Evolutionary conservation across 2,329 filamentous ascomycete species (phyloP).

Genomic region (Ceratocystis huliohia): DNA sequence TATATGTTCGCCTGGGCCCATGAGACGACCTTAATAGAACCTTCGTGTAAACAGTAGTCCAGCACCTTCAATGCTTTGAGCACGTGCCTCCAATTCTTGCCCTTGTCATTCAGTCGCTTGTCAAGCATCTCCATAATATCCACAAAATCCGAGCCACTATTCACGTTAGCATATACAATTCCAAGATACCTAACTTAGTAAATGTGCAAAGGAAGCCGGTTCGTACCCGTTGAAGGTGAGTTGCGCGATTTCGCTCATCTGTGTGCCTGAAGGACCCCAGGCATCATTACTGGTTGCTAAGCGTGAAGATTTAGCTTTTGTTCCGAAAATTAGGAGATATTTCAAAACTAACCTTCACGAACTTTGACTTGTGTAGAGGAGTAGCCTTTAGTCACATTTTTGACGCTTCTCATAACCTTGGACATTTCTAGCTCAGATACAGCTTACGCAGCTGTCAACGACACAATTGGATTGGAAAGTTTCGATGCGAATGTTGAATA

Average conservation of each 20-base stretch:
- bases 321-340: not conserved
- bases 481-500: not conserved
- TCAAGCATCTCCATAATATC: constrained; percentile 99
- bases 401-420: constrained; percentile 91
- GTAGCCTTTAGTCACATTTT: constrained; percentile 99
- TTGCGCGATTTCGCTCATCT: constrained; percentile 97
- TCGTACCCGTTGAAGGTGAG: constrained; percentile 94
- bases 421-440: constrained; percentile 52
- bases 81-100: constrained; percentile 98
- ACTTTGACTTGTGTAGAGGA: constrained; percentile 95
- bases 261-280: constrained; percentile 93
- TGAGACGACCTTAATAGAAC: constrained; percentile 88
- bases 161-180: not conserved
- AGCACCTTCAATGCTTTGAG: constrained; percentile 94
- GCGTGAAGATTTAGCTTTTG: constrained; percentile 17
- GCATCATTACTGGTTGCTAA: constrained; percentile 95
- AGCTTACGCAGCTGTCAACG: constrained; percentile 18
- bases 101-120: constrained; percentile 96
- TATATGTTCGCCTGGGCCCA: constrained; percentile 98
- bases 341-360: constrained; percentile 62
- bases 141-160: constrained; percentile 89
- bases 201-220: constrained; percentile 9
- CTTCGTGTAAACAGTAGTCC: constrained; percentile 95
- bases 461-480: not conserved
- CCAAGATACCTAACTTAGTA: not conserved